phyloP scores from a whole-genome alignment of 441 rosid species.

The Arabidopsis lyrata region DNA sequence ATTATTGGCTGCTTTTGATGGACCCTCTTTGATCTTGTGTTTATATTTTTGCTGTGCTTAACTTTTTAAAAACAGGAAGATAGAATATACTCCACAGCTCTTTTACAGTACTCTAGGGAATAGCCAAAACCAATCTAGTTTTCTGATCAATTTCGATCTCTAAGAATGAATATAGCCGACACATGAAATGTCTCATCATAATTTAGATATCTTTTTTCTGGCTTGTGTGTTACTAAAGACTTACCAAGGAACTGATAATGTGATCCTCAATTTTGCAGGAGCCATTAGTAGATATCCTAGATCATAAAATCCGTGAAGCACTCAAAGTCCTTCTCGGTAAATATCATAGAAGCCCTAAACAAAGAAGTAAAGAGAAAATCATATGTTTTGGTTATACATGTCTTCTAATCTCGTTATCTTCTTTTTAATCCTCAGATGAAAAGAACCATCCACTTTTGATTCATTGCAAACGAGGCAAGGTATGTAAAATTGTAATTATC shows the following conservation, averaged over 20 bases:
- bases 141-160: slow-evolving; percentile 7
- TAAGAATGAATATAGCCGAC: slow-evolving; percentile 3
- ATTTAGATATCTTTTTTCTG: not conserved
- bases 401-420: slow-evolving; percentile 14
- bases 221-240: slow-evolving; percentile 19
- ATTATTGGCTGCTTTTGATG: slow-evolving; percentile 30
- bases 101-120: not conserved
- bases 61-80: slow-evolving; percentile 5
- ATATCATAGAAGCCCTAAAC: slow-evolving; percentile 31
- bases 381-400: not conserved
- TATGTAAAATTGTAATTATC: slow-evolving; percentile 29
- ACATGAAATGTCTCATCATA: slow-evolving; percentile 9
- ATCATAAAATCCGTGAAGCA: slow-evolving; percentile 69
- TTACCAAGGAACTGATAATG: slow-evolving; percentile 16
- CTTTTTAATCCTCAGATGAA: slow-evolving; percentile 51
- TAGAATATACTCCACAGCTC: slow-evolving; percentile 23
- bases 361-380: not conserved
- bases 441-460: slow-evolving; percentile 74
- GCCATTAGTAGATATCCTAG: slow-evolving; percentile 74
- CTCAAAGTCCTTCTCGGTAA: slow-evolving; percentile 72
- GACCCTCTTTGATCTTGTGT: slow-evolving; percentile 35
- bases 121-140: slow-evolving; percentile 14
- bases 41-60: slow-evolving; percentile 1
- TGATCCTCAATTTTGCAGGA: slow-evolving; percentile 58
- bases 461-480: slow-evolving; percentile 85